These are phyloP conservation scores for Citrus inodora DNA, from an alignment of 345 rosid genomes.

Conservation along the genomic window DNA sequence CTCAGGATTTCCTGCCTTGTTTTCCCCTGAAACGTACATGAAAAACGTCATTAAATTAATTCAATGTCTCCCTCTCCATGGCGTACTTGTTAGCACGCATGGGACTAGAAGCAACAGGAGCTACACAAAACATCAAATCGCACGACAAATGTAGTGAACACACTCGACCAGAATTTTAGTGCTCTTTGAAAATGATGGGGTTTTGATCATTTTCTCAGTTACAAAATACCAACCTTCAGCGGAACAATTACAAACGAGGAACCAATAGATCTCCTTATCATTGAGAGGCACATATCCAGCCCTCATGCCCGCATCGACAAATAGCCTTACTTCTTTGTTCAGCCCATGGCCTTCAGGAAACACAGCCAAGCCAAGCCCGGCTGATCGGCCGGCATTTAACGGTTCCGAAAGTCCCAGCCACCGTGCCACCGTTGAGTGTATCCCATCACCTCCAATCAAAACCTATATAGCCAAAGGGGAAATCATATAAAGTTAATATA, in stretches of 20 bases:
- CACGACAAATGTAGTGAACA: background rate
- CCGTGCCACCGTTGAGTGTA: conserved; percentile 27
- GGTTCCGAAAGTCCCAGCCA: conserved; percentile 34
- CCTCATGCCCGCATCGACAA: conserved; percentile 28
- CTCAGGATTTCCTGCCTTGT: conserved; percentile 17
- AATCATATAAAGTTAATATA: background rate
- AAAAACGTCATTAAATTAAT: background rate
- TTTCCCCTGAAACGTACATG: conserved; percentile 13
- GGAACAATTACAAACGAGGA: conserved; percentile 1
- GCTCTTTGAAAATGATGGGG: too few species aligned
- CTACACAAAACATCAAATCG: background rate
- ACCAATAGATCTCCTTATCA: conserved; percentile 34
- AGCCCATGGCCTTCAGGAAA: conserved; percentile 37
- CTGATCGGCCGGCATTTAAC: conserved; percentile 29
- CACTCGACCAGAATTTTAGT: too few species aligned
- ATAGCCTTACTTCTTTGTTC: conserved; percentile 12
- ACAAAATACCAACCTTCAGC: conserved; percentile 13
- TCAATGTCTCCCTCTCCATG: too few species aligned
- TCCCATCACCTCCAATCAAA: conserved; percentile 46
- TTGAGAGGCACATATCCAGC: conserved; percentile 28
- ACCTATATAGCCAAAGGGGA: conserved; percentile 8
- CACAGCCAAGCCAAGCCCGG: conserved; percentile 26
- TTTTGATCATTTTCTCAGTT: too few species aligned
- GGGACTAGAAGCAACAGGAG: too few species aligned
- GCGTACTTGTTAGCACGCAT: too few species aligned